These are phyloP conservation scores for Ilyonectria mors-panacis DNA, from an alignment of 2,329 filamentous ascomycete genomes.

Conservation along the genomic window DNA sequence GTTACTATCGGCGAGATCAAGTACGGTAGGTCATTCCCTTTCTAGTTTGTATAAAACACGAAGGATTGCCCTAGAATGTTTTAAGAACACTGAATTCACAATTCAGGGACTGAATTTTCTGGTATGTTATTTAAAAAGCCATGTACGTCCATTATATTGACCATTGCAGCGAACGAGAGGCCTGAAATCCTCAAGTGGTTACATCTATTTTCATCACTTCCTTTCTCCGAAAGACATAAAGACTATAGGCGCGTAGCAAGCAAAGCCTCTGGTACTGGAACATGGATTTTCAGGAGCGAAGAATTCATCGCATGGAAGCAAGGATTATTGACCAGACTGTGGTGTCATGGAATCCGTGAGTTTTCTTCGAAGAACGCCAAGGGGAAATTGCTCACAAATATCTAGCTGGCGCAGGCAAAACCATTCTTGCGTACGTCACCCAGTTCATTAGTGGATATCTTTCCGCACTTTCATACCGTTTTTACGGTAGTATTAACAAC, in stretches of 20 bases:
- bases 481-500: neutral
- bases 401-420: conserved; percentile 7
- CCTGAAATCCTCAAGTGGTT: conserved; percentile 5
- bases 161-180: neutral
- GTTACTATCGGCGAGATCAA: neutral
- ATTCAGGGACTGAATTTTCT: neutral
- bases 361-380: neutral
- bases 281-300: neutral
- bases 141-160: neutral
- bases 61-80: too few species aligned
- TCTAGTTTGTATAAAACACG: too few species aligned
- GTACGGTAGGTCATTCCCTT: neutral
- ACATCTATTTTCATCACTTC: neutral
- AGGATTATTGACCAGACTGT: neutral
- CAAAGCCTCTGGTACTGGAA: conserved; percentile 7
- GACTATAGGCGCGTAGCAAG: conserved; percentile 2
- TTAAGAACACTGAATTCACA: too few species aligned
- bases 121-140: neutral
- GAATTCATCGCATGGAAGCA: neutral
- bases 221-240: neutral
- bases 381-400: neutral
- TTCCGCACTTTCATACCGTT: neutral
- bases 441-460: neutral
- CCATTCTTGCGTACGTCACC: conserved; percentile 3
- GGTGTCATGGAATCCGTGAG: conserved; percentile 17